phyloP scores from a whole-genome alignment of 345 rosid genomes.

The Citrus cavaleriei region DNA sequence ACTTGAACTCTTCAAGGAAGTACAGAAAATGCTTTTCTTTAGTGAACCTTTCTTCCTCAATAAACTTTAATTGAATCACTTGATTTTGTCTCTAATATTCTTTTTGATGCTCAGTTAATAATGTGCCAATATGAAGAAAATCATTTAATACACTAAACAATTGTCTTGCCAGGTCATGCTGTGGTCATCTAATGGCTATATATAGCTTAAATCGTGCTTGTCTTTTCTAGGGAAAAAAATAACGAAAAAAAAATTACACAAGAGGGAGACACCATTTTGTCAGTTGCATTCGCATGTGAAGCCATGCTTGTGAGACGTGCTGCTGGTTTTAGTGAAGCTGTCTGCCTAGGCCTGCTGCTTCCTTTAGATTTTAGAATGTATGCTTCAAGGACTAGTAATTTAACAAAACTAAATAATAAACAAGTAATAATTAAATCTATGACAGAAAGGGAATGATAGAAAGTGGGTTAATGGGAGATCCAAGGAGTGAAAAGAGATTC shows the following conservation, averaged over 20 bases:
- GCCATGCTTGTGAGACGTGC: conserved; percentile 16
- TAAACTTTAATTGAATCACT: background rate
- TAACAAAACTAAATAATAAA: background rate
- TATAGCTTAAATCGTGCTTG: background rate
- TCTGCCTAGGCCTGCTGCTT: background rate
- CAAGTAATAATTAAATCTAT: conserved; percentile 7
- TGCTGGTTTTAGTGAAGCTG: conserved; percentile 21
- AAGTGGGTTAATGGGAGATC: conserved; percentile 28
- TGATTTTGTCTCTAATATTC: background rate
- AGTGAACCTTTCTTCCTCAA: background rate
- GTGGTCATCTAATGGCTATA: background rate
- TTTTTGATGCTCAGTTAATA: background rate
- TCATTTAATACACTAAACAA: too few species aligned
- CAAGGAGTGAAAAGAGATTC: conserved; percentile 15
- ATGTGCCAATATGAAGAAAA: background rate
- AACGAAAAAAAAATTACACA: too few species aligned
- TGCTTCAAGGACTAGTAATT: background rate
- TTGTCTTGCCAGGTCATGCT: background rate
- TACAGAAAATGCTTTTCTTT: background rate
- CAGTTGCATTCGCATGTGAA: background rate
- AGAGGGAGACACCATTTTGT: background rate
- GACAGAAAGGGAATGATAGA: conserved; percentile 28
- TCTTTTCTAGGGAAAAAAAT: too few species aligned
- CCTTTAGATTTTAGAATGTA: background rate
- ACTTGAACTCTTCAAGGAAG: background rate